Conservation (phyloP, 228 moss, liverwort and hornwort genomes). For the Sphagnum fallax region DNA sequence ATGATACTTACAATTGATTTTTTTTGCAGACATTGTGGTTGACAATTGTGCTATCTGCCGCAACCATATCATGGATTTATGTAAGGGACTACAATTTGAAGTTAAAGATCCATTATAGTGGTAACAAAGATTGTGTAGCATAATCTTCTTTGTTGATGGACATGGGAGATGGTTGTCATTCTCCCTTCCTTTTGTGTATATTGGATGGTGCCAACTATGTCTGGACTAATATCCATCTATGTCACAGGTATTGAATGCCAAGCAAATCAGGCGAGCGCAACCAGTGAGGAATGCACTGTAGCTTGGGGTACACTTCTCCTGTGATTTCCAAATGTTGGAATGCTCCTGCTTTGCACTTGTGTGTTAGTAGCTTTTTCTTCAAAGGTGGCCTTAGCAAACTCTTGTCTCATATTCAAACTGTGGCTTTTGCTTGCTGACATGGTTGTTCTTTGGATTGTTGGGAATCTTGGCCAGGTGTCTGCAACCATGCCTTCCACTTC, state of each 20-base stretch:
- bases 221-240: background rate
- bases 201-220: too few species aligned
- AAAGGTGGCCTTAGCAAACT: too few species aligned
- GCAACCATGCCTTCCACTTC: constrained; percentile 95
- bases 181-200: too few species aligned
- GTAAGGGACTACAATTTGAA: constrained; percentile 16
- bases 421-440: background rate
- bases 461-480: constrained; percentile 44
- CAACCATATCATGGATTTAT: constrained; percentile 96
- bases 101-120: too few species aligned
- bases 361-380: background rate
- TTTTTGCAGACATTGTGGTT: constrained; percentile 69
- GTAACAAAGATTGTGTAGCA: too few species aligned
- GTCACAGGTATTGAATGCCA: constrained; percentile 82
- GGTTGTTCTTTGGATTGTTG: too few species aligned
- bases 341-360: too few species aligned
- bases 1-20: too few species aligned
- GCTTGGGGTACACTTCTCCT: constrained; percentile 62
- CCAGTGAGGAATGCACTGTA: constrained; percentile 91
- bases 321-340: too few species aligned
- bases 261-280: constrained; percentile 88
- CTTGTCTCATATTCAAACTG: background rate
- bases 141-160: too few species aligned
- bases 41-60: constrained; percentile 92
- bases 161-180: too few species aligned